A percentile compares a stretch with the other conserved stretches of the same genome.
These are phyloP conservation scores for Pythium rhizo-oryzae DNA, from an alignment of 352 stramenopile species.

Conservation along the genomic window DNA sequence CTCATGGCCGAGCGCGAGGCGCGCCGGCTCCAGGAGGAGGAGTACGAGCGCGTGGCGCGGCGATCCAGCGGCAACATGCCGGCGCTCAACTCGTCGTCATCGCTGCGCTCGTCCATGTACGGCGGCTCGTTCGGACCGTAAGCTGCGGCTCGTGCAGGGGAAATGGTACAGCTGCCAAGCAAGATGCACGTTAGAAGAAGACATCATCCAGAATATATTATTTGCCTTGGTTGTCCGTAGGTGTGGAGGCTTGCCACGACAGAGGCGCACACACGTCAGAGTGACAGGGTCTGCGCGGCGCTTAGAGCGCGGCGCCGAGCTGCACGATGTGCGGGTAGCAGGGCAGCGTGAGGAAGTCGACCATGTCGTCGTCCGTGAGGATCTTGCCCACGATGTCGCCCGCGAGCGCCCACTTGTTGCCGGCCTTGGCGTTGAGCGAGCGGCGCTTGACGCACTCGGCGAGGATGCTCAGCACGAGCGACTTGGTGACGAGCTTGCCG, in stretches of 20 bases:
- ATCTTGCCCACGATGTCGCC: conserved; percentile 71
- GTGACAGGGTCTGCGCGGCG: conserved; percentile 28
- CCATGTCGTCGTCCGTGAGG: conserved; percentile 75
- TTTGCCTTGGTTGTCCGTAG: too few species aligned
- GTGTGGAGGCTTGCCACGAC: background rate
- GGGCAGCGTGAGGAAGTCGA: conserved; percentile 81
- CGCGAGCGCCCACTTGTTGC: conserved; percentile 69
- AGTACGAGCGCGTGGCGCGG: conserved; percentile 41
- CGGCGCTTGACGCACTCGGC: conserved; percentile 64
- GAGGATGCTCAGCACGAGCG: conserved; percentile 62
- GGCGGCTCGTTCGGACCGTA: conserved; percentile 9
- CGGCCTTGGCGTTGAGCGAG: conserved; percentile 40
- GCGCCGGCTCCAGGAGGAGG: conserved; percentile 65
- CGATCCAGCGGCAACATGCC: conserved; percentile 31
- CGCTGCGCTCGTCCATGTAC: conserved; percentile 22
- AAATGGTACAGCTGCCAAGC: too few species aligned
- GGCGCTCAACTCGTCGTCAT: conserved; percentile 1
- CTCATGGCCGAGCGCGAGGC: conserved; percentile 66
- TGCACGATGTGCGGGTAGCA: conserved; percentile 85
- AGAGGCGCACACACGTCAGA: background rate
- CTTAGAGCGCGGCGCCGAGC: conserved; percentile 68
- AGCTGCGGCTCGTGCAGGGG: background rate
- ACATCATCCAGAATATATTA: conserved; percentile 27
- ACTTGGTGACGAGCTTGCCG: conserved; percentile 68
- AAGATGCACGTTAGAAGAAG: background rate